Conservation (phyloP, 2,329 filamentous ascomycete genomes). For the Macrophomina tecta region DNA sequence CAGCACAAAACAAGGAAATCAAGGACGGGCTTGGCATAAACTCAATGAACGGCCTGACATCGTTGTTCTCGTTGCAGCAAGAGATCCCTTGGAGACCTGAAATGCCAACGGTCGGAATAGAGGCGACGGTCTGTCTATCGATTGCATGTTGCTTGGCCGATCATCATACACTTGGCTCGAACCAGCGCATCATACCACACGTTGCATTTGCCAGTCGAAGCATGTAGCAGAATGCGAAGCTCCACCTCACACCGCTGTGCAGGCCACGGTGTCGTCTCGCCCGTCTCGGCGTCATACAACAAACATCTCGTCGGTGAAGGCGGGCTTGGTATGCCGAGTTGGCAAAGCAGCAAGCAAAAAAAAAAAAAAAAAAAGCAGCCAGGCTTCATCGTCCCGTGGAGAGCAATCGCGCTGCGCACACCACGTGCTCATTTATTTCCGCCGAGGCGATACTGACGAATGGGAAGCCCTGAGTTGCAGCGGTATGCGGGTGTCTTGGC, state of each 20-base stretch:
- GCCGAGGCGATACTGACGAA: too few species aligned
- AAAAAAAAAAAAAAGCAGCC: not conserved
- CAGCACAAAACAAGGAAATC: not conserved
- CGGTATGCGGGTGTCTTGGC: not conserved
- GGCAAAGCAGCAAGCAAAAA: not conserved
- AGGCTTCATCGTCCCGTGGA: not conserved
- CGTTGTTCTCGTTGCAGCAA: not conserved
- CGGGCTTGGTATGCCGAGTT: conserved; percentile 15
- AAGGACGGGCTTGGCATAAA: not conserved
- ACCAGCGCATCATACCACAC: not conserved
- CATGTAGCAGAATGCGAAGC: not conserved
- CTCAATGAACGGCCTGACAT: not conserved
- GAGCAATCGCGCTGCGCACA: too few species aligned
- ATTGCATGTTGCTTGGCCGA: not conserved
- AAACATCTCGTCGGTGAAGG: not conserved
- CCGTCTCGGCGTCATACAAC: too few species aligned
- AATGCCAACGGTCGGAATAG: not conserved
- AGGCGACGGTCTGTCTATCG: not conserved
- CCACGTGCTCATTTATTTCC: too few species aligned
- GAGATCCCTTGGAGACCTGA: not conserved
- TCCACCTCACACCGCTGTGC: not conserved
- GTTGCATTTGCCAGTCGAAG: not conserved
- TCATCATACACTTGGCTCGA: not conserved
- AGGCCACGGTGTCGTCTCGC: not conserved
- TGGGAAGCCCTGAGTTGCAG: not conserved